These are phyloP conservation scores for Neospermospora avenae DNA, from an alignment of 2,329 filamentous ascomycete species.

Conservation along the genomic window DNA sequence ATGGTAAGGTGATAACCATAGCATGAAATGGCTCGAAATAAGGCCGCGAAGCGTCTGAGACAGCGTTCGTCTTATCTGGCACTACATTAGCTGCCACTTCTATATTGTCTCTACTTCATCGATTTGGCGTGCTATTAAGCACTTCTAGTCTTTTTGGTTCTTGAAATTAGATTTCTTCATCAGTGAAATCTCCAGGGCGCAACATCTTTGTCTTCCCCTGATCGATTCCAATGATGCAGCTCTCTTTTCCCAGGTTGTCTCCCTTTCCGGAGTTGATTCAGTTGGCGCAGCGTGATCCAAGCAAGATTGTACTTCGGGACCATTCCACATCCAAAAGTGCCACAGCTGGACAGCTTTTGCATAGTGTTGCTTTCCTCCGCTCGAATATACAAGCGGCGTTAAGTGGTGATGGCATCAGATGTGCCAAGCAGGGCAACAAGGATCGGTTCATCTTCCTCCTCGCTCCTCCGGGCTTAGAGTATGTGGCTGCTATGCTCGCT, in stretches of 20 bases:
- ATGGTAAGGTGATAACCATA: no score
- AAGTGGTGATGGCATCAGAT: slow-evolving; percentile 11
- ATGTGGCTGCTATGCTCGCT: slow-evolving; percentile 24
- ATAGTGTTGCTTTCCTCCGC: slow-evolving; percentile 19
- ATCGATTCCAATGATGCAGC: slow-evolving; percentile 7
- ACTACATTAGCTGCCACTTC: no score
- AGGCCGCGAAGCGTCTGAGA: no score
- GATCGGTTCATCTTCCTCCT: slow-evolving; percentile 23
- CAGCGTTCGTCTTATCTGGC: no score
- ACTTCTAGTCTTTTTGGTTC: no score
- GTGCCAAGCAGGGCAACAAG: not conserved
- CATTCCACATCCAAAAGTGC: slow-evolving; percentile 17
- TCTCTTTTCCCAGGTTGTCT: slow-evolving; percentile 16
- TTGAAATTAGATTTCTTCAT: no score
- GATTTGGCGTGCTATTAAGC: no score
- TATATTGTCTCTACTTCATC: no score
- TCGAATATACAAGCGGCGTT: slow-evolving; percentile 11
- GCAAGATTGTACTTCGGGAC: slow-evolving; percentile 23
- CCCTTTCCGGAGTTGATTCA: slow-evolving; percentile 22
- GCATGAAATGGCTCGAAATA: no score
- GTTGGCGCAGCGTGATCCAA: slow-evolving; percentile 9
- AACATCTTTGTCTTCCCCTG: not conserved
- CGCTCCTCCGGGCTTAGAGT: slow-evolving; percentile 21
- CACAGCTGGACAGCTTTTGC: slow-evolving; percentile 21
- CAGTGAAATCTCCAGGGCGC: no score